Evolutionary conservation across 176 grass and related monocot genomes (phyloP), one percentile per base, ranked within the genome.

Genomic region (Olyra latifolia): DNA sequence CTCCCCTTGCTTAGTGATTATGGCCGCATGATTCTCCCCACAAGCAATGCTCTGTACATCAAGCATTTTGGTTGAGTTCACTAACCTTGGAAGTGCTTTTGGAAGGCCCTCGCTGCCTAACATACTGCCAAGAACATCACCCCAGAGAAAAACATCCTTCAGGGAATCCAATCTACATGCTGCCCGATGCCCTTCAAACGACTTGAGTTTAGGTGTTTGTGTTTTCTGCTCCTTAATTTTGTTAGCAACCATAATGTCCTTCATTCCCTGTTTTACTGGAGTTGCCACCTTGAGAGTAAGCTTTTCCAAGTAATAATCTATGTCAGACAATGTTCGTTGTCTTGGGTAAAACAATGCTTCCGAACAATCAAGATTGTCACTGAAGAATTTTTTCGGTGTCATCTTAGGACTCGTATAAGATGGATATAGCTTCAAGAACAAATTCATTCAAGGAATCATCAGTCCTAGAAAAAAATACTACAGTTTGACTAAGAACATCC

Each of bases 71-170:
- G 87, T 88, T 39, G 90, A 95, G 29, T 90, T 86, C 80, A 98
- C 86, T 85, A 95, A 80, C 70, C 62, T 88, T 11, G 95, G 95
- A 71, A 93, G 41, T 56, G 83, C 67, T 72, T 89, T 92, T 56
- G 66, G 58, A 46, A 64, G 69, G 65, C 81, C 79, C 50, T 66
- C 70, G 83, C 65, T 72, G 8, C 81, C 89, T 74, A 84, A 87
- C 16, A 82, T 71, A 73, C 82, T 82, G 50, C 72, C 94, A 77
- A 88, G 79, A 82, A 86, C 83, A 84, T 85, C 81, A 38, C 95
- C 95, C 95, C 95, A 98, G 49, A 98, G 90, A 81, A 95, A 95
- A 72, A 98, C 82, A 91, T 95, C 95, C 84, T 93, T 98, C 60
- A 98, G 60, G 49, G 88, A 86, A 81, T 95, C 92, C 65, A 77